Conservation (phyloP, 768 basidiomycete genomes). For the Mycena maculata region DNA sequence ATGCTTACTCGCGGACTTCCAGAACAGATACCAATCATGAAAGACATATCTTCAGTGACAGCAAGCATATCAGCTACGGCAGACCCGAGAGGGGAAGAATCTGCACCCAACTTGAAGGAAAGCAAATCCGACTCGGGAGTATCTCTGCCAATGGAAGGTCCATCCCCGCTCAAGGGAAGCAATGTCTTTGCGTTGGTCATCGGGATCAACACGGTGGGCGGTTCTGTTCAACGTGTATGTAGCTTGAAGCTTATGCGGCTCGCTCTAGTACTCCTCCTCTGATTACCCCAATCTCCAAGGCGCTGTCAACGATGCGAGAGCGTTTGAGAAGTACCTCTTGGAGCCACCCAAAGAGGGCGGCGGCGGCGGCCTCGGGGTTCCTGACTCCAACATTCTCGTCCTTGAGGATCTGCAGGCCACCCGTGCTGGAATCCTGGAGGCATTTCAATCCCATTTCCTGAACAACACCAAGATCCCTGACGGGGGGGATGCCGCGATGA, state of each 20-base stretch:
- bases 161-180: background rate
- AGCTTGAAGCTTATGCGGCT: background rate
- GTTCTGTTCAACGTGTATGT: background rate
- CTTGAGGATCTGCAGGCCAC: conserved; percentile 13
- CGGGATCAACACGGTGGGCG: conserved; percentile 1
- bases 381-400: background rate
- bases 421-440: conserved; percentile 2
- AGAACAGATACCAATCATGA: too few relatives aligned
- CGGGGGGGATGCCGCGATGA: too few relatives aligned
- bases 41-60: too few relatives aligned
- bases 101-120: too few relatives aligned
- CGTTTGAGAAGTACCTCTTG: conserved; percentile 1
- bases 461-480: conserved; percentile 1
- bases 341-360: background rate
- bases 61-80: too few relatives aligned
- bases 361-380: conserved; percentile 11
- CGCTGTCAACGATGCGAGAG: conserved; percentile 6
- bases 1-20: too few relatives aligned
- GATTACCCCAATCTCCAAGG: background rate
- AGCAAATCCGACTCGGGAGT: too few relatives aligned
- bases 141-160: background rate
- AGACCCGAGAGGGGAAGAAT: too few relatives aligned
- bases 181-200: conserved; percentile 8
- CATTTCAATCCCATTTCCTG: conserved; percentile 13
- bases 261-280: background rate